Evolutionary conservation across 2,329 filamentous ascomycete species (phyloP).

Genomic region (Colletotrichum horii): DNA sequence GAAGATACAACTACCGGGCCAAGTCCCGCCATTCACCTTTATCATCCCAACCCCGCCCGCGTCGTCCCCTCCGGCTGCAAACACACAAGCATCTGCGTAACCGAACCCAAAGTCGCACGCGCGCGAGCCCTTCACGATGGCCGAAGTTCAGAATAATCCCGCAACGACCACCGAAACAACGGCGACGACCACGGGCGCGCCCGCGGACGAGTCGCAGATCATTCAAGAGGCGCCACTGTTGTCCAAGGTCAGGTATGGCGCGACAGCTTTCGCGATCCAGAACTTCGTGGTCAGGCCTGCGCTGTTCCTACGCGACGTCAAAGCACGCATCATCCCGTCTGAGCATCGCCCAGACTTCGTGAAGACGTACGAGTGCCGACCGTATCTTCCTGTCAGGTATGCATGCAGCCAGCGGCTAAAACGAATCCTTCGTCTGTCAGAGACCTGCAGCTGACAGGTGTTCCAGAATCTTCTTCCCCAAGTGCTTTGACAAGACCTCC

Average conservation of each 20-base stretch:
- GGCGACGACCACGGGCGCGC: not conserved
- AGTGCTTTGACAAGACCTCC: conserved; percentile 32
- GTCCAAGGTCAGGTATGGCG: conserved; percentile 11
- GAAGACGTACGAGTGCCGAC: conserved; percentile 19
- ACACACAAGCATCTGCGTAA: not conserved
- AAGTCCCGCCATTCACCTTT: not conserved
- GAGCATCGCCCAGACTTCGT: conserved; percentile 14
- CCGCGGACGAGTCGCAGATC: not conserved
- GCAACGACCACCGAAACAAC: not conserved
- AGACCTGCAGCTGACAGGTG: not conserved
- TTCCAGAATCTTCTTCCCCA: conserved; percentile 44
- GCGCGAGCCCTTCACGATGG: conserved; percentile 1
- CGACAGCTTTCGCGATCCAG: conserved; percentile 9
- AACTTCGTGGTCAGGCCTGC: conserved; percentile 12
- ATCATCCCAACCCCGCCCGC: conserved; percentile 10
- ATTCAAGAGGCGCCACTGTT: not conserved
- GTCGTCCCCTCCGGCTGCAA: not conserved
- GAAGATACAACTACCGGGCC: conserved; percentile 14
- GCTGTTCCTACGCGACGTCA: conserved; percentile 3
- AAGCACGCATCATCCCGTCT: not conserved
- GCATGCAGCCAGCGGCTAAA: not conserved
- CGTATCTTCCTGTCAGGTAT: conserved; percentile 20
- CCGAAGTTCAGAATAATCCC: conserved; percentile 2
- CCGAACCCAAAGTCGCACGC: not conserved
- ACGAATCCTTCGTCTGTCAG: not conserved